A percentile compares a stretch with the other conserved stretches of the same genome.
These are phyloP conservation scores for Aspergillus flavus DNA, from an alignment of 2,329 filamentous ascomycete species.

Conservation along the genomic window DNA sequence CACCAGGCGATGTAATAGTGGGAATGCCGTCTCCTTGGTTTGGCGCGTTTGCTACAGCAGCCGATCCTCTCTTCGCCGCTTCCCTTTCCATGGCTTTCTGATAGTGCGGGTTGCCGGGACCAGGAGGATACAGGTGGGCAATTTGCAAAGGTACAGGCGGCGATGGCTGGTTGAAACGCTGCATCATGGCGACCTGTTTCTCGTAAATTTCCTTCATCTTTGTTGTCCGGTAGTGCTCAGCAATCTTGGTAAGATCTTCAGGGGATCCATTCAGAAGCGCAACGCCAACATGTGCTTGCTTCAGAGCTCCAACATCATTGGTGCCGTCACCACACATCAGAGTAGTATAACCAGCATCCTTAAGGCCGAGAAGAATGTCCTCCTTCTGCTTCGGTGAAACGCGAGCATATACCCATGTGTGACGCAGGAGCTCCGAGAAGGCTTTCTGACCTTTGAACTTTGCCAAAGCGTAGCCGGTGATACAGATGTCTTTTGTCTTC, in stretches of 20 bases:
- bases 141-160: constrained; percentile 93
- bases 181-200: constrained; percentile 90
- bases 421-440: constrained; percentile 75
- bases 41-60: constrained; percentile 48
- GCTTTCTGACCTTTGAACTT: constrained; percentile 83
- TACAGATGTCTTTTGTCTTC: constrained; percentile 84
- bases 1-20: constrained; percentile 68
- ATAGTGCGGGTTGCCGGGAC: constrained; percentile 89
- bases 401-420: constrained; percentile 97
- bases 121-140: constrained; percentile 90
- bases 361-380: constrained; percentile 93
- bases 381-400: constrained; percentile 99
- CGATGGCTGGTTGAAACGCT: constrained; percentile 87
- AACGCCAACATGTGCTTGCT: constrained; percentile 96
- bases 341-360: constrained; percentile 96
- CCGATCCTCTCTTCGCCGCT: constrained; percentile 75
- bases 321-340: constrained; percentile 98
- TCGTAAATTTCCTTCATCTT: constrained; percentile 99
- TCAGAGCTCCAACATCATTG: constrained; percentile 95
- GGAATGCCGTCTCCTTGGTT: constrained; percentile 62
- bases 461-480: constrained; percentile 89
- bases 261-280: constrained; percentile 92
- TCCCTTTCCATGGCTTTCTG: constrained; percentile 88
- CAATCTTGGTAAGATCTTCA: constrained; percentile 87
- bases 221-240: constrained; percentile 88